phyloP scores from a whole-genome alignment of 768 basidiomycete genomes.

The Hirschioporus abietinus region DNA sequence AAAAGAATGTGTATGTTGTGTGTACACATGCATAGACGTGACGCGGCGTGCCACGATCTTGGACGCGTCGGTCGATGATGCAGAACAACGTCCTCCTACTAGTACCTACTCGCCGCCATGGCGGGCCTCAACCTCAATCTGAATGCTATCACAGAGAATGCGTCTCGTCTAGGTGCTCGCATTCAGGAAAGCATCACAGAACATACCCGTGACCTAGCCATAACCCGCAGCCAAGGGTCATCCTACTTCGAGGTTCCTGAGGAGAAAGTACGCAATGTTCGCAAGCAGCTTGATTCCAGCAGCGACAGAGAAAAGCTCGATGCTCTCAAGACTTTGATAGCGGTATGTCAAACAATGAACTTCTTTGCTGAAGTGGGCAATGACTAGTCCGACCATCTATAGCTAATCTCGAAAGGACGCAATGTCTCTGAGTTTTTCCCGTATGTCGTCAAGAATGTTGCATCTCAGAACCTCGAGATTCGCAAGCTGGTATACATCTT shows the following conservation, averaged over 20 bases:
- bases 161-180: conserved; percentile 74
- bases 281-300: conserved; percentile 80
- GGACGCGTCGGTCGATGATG: not conserved
- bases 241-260: conserved; percentile 66
- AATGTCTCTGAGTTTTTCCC: conserved; percentile 93
- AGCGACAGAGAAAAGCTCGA: conserved; percentile 90
- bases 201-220: conserved; percentile 65
- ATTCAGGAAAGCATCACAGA: conserved; percentile 81
- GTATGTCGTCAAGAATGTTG: conserved; percentile 95
- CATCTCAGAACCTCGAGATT: conserved; percentile 86
- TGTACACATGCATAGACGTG: not conserved
- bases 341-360: conserved; percentile 49
- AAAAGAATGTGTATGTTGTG: no score
- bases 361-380: conserved; percentile 2
- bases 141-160: conserved; percentile 65
- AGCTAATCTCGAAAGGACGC: conserved; percentile 91
- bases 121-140: conserved; percentile 8
- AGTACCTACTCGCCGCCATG: not conserved
- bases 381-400: conserved; percentile 6
- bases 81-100: not conserved
- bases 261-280: conserved; percentile 79
- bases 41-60: not conserved
- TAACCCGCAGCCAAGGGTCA: conserved; percentile 49
- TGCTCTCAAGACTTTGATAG: conserved; percentile 91
- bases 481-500: conserved; percentile 98